Evolutionary conservation across 768 basidiomycete genomes (phyloP).

Genomic region (Aureoboletus auriporus): DNA sequence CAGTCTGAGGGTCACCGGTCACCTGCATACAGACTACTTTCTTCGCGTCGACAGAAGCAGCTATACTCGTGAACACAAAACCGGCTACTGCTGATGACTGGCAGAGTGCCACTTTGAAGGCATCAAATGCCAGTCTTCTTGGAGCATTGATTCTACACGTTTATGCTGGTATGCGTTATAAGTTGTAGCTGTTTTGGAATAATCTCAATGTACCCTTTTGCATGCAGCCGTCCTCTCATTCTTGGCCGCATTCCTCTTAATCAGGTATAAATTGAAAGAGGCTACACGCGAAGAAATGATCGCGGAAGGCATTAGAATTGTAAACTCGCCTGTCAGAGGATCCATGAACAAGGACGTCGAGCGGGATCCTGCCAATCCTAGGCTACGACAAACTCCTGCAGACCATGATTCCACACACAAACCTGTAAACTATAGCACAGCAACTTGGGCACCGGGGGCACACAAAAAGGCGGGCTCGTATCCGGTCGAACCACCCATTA

Average conservation of each 20-base stretch:
- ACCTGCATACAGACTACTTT: slow-evolving; percentile 47
- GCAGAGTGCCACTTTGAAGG: slow-evolving; percentile 18
- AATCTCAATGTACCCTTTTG: background rate
- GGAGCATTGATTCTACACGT: slow-evolving; percentile 54
- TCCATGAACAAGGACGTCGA: slow-evolving; percentile 12
- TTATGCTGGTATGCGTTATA: slow-evolving; percentile 39
- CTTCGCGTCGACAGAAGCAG: slow-evolving; percentile 56
- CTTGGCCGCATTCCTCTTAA: slow-evolving; percentile 51
- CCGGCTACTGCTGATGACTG: slow-evolving; percentile 4
- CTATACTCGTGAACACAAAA: slow-evolving; percentile 41
- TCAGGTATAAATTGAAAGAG: slow-evolving; percentile 51
- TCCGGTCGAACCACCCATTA: slow-evolving; percentile 29
- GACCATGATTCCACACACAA: background rate
- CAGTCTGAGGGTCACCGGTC: background rate
- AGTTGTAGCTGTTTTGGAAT: background rate
- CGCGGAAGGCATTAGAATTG: slow-evolving; percentile 24
- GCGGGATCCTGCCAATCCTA: slow-evolving; percentile 2
- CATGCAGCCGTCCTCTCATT: slow-evolving; percentile 43
- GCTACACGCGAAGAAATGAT: slow-evolving; percentile 46
- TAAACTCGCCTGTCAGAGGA: slow-evolving; percentile 19
- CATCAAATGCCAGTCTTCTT: slow-evolving; percentile 45
- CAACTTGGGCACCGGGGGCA: background rate
- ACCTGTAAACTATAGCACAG: background rate
- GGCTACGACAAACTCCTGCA: background rate
- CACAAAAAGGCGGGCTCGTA: background rate